Percentiles rank a stretch among this genome's conserved stretches.
Evolutionary conservation across 2,329 filamentous ascomycete species (phyloP).

Genomic region (Harringtonia aguacate): DNA sequence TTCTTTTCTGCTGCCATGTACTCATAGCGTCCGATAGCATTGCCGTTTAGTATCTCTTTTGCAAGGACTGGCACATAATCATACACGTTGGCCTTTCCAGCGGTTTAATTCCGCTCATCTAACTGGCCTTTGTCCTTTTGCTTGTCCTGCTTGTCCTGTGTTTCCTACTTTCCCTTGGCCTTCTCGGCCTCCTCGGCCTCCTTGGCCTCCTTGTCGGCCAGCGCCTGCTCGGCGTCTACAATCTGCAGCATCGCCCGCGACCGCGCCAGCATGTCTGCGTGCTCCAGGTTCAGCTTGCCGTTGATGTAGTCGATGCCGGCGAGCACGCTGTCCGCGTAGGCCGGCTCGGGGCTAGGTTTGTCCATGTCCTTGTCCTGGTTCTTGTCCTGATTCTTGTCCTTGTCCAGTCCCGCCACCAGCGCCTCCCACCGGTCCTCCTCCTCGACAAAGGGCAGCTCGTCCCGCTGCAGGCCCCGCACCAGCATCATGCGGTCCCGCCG

Average conservation of each 20-base stretch:
- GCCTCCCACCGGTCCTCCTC: constrained; percentile 40
- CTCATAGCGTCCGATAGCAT: no score
- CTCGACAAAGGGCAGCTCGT: constrained; percentile 17
- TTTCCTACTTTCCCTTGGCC: no score
- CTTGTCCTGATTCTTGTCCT: background rate
- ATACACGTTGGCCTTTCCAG: no score
- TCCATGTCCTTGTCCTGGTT: background rate
- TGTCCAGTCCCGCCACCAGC: constrained; percentile 16
- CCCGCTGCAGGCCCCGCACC: constrained; percentile 27
- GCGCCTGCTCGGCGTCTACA: constrained; percentile 25
- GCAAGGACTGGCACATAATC: no score
- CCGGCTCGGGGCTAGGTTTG: no score
- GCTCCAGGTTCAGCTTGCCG: constrained; percentile 18
- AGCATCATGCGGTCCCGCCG: constrained; percentile 30
- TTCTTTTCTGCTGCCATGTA: background rate
- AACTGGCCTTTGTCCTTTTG: no score
- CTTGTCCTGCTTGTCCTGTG: no score
- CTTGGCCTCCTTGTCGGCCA: constrained; percentile 15
- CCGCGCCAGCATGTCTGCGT: constrained; percentile 29
- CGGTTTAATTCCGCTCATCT: no score
- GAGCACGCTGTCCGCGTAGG: constrained; percentile 19
- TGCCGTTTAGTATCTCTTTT: no score
- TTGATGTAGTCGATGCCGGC: constrained; percentile 14
- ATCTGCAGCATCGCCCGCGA: constrained; percentile 29
- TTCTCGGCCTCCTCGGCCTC: background rate